Evolutionary conservation across 306 rosid species (phyloP), one percentile per base, ranked within the genome.

Genomic region (Arachis stenosperma): DNA sequence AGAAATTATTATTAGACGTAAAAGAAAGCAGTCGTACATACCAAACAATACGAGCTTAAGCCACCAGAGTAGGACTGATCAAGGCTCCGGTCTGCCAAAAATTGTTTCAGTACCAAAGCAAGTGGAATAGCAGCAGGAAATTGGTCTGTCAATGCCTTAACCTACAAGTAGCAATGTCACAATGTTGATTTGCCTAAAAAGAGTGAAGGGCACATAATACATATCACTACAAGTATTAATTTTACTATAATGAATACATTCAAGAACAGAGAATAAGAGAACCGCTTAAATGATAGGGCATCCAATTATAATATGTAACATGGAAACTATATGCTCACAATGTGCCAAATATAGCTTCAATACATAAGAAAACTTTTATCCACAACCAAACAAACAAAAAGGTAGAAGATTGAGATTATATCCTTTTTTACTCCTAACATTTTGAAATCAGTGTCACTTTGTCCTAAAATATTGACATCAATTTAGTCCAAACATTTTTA

Each of bases 21-120:
- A 48, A 54, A 51, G 42, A 30, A 74, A 73, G 66, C 76, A 76
- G 70, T 58, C 65, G 57, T 69, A 70, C 90, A 83, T 83, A 94
- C 98, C 98, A 94, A 89, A 79, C 96, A 94, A 78, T 94, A 91
- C 59, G 98, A 94, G 84, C 98, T 94, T 88, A 94, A 83, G 75
- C 98, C 98, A 52, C 98, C 98, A 68, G 98, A 94, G 67, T 91
- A 94, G 74, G 97, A 94, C 67, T 89, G 96, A 70, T 94, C 98
- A 73, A 94, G 90, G 81, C 98, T 89, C 65, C 98, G 91, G 85
- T 94, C 97, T 30, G 98, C 92, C 87, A 94, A 80, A 83, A 94
- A 94, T 79, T 88, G 90, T 83, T 94, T 94, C 29, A 94, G 83
- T 27, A 89, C 96, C 89, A 94, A 81, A 39, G 98, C 94, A 82